These are phyloP conservation scores for Lentinula sp. DNA, from an alignment of 768 basidiomycete species.

Conservation along the genomic window DNA sequence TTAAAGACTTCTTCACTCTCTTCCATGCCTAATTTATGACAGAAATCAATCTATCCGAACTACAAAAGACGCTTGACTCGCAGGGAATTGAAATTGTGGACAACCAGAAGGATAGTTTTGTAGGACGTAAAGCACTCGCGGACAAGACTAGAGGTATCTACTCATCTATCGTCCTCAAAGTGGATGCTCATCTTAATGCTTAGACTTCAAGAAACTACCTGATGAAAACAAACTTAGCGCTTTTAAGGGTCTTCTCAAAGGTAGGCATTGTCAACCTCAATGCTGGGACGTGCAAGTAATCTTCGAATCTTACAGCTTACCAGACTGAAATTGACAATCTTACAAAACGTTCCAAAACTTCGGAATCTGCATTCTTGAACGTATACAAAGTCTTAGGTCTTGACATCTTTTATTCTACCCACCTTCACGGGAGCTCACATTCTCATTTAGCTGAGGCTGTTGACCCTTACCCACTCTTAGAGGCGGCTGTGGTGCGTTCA, in stretches of 20 bases:
- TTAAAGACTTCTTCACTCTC: neutral
- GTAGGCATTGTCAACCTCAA: slow-evolving; percentile 26
- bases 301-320: slow-evolving; percentile 53
- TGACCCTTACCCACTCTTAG: slow-evolving; percentile 94
- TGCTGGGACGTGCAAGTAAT: neutral
- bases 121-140: slow-evolving; percentile 89
- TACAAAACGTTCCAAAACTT: slow-evolving; percentile 85
- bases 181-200: neutral
- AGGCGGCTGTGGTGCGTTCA: slow-evolving; percentile 75
- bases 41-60: slow-evolving; percentile 85
- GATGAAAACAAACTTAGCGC: slow-evolving; percentile 83
- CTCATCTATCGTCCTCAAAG: neutral
- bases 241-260: slow-evolving; percentile 88
- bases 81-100: slow-evolving; percentile 96
- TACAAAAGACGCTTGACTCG: slow-evolving; percentile 88
- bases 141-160: slow-evolving; percentile 93
- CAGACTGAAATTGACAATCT: slow-evolving; percentile 95
- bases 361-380: slow-evolving; percentile 95
- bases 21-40: neutral
- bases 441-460: slow-evolving; percentile 72
- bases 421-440: neutral
- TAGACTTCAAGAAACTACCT: slow-evolving; percentile 95
- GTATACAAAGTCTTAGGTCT: slow-evolving; percentile 80
- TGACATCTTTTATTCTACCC: too few species aligned
- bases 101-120: slow-evolving; percentile 95